Percentiles rank a stretch among this genome's conserved stretches.
Conservation (phyloP, 2,329 filamentous ascomycete species). For the Fusarium dlaminii region DNA sequence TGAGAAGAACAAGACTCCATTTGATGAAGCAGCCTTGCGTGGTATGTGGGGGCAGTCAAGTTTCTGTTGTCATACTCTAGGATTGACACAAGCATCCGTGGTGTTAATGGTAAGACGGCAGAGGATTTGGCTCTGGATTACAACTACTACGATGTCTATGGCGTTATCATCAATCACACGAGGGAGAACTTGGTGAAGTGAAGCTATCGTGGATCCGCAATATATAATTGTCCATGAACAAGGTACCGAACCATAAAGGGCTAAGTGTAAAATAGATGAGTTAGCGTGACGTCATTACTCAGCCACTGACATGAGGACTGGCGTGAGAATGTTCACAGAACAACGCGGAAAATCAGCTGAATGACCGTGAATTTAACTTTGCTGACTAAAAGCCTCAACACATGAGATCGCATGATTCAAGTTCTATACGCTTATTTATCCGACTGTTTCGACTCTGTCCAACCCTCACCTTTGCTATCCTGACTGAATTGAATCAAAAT, state of each 20-base stretch:
- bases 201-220: no score
- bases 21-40: neutral
- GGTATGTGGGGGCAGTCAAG: neutral
- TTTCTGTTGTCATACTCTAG: neutral
- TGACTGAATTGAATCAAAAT: neutral
- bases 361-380: neutral
- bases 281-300: neutral
- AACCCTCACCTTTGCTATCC: no score
- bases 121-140: fast-evolving
- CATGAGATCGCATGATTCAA: no score
- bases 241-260: neutral
- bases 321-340: neutral
- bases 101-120: neutral
- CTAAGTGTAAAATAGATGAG: no score
- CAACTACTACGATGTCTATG: neutral
- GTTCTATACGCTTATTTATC: neutral
- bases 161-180: fast-evolving
- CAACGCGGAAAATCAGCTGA: no score
- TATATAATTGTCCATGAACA: neutral
- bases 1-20: neutral
- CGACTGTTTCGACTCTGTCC: fast-evolving
- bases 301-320: conserved; percentile 2
- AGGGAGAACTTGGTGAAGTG: no score
- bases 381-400: neutral
- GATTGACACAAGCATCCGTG: fast-evolving